A percentile compares a stretch with the other conserved stretches of the same genome.
These are phyloP conservation scores for Fusarium buxicola DNA, from an alignment of 2,329 filamentous ascomycete species.

Conservation along the genomic window DNA sequence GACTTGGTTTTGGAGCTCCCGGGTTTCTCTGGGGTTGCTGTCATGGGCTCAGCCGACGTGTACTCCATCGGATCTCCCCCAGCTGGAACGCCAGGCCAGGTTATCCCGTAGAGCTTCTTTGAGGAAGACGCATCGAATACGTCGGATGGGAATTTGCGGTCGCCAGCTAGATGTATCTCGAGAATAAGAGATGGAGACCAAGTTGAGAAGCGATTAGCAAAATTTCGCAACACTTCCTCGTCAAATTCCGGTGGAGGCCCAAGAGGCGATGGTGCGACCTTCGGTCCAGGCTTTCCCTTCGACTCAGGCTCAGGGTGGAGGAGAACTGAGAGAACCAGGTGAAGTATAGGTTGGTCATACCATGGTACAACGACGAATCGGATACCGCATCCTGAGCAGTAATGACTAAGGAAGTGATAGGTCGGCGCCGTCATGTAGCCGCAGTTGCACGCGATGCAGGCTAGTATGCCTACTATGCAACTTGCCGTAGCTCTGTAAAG, in stretches of 20 bases:
- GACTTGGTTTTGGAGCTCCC: background rate
- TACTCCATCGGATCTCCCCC: background rate
- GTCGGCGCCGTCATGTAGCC: conserved; percentile 13
- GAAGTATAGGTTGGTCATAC: conserved; percentile 14
- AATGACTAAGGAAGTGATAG: conserved; percentile 14
- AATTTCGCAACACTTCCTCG: conserved; percentile 2
- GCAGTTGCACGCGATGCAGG: conserved; percentile 16
- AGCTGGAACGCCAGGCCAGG: conserved; percentile 11
- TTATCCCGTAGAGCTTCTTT: conserved; percentile 7
- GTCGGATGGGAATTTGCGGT: background rate
- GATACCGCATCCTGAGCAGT: conserved; percentile 16
- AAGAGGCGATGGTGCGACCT: conserved; percentile 10
- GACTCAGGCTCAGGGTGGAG: background rate
- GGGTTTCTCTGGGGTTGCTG: background rate
- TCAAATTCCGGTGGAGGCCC: background rate
- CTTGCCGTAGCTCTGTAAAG: background rate
- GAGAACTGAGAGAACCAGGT: conserved; percentile 5
- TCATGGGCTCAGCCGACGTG: conserved; percentile 7
- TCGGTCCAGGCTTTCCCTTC: background rate
- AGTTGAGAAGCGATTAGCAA: conserved; percentile 2
- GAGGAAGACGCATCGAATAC: background rate
- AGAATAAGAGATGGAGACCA: background rate
- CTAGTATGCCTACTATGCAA: conserved; percentile 3
- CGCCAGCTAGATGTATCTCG: background rate
- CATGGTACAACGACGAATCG: conserved; percentile 13